Evolutionary conservation across 2,329 filamentous ascomycete genomes (phyloP).

Genomic region (Sphaceloma murrayae): DNA sequence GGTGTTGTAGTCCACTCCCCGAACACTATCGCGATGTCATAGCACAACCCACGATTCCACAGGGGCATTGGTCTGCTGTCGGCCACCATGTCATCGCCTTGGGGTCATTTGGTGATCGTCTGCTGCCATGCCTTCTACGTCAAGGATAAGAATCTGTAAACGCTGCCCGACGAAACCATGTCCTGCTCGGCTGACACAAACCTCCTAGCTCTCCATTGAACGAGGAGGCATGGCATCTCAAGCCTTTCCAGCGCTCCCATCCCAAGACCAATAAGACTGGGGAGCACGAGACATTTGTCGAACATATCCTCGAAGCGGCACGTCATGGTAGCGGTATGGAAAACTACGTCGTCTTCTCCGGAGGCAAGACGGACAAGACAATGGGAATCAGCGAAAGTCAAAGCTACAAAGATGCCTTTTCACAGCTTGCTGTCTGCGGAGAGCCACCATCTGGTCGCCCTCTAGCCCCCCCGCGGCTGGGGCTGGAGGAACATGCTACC

Average conservation of each 20-base stretch:
- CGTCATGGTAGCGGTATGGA: constrained; percentile 37
- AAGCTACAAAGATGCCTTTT: constrained; percentile 26
- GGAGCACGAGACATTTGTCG: constrained; percentile 70
- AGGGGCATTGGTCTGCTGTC: too few relatives aligned
- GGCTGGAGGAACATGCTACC: constrained; percentile 62
- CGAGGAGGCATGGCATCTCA: constrained; percentile 54
- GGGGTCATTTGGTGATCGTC: constrained; percentile 57
- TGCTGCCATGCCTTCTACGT: constrained; percentile 76
- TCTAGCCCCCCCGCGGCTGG: constrained; percentile 23
- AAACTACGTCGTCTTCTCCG: constrained; percentile 60
- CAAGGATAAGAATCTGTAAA: constrained; percentile 24
- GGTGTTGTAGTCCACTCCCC: too few relatives aligned
- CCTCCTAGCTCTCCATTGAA: constrained; percentile 21
- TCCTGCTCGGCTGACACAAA: not conserved
- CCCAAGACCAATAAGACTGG: constrained; percentile 39
- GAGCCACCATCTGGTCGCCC: constrained; percentile 17
- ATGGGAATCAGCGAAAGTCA: constrained; percentile 26
- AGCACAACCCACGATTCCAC: too few relatives aligned
- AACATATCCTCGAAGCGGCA: constrained; percentile 61
- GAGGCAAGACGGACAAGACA: constrained; percentile 41
- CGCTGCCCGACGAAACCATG: not conserved
- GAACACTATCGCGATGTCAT: too few relatives aligned
- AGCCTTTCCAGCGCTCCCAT: constrained; percentile 55
- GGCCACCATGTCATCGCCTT: too few relatives aligned
- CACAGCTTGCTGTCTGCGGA: too few relatives aligned